Conservation (phyloP, 1,139 yeast species). For the Pneumocystis carinii region DNA sequence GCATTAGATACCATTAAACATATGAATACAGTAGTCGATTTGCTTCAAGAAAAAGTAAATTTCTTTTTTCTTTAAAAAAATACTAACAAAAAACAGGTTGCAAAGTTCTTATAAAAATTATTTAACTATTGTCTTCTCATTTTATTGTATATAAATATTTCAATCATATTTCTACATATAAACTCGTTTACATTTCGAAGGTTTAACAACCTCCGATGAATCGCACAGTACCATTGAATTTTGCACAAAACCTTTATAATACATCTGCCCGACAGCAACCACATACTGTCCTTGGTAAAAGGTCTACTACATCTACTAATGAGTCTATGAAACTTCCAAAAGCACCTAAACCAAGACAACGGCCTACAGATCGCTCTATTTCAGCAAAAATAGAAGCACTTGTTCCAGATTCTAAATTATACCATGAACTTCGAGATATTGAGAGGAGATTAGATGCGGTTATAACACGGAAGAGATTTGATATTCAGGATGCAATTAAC, state of each 20-base stretch:
- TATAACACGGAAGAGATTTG: slow-evolving; percentile 68
- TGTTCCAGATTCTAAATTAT: slow-evolving; percentile 61
- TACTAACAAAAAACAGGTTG: background rate
- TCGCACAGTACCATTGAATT: background rate
- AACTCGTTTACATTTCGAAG: background rate
- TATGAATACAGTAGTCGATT: slow-evolving; percentile 77
- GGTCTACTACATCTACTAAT: background rate
- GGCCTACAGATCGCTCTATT: background rate
- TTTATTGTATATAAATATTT: background rate
- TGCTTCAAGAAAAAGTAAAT: slow-evolving; percentile 67
- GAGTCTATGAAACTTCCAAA: background rate
- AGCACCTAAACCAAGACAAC: background rate
- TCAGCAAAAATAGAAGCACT: slow-evolving; percentile 35
- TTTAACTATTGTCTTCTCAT: background rate
- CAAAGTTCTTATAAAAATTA: background rate
- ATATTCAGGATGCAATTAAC: slow-evolving; percentile 55
- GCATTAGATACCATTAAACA: slow-evolving; percentile 76
- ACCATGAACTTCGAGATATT: slow-evolving; percentile 56
- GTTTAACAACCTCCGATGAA: background rate
- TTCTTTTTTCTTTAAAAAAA: background rate
- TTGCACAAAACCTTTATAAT: background rate
- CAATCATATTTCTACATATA: background rate
- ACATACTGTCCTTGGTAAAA: background rate
- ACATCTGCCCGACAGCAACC: background rate
- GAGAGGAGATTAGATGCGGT: slow-evolving; percentile 70